phyloP scores from a whole-genome alignment of 352 stramenopile genomes.

The Hyaloperonospora brassicae region DNA sequence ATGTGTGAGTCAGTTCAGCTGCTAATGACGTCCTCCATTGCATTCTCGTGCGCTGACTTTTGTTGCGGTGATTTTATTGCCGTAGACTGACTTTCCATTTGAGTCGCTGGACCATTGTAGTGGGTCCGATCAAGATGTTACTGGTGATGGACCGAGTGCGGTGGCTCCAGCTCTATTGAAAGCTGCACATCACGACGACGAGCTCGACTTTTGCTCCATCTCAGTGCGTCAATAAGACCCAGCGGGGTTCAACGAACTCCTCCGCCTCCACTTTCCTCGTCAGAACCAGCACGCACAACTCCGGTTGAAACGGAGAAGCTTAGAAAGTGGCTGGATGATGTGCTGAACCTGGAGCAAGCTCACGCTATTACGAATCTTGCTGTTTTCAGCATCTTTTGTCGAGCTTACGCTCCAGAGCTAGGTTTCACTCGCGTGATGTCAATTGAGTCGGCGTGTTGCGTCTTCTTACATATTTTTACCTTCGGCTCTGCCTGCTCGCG shows the following conservation, averaged over 20 bases:
- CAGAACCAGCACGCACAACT: conserved; percentile 9
- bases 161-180: not conserved
- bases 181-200: conserved; percentile 12
- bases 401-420: no score
- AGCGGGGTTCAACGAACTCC: conserved; percentile 4
- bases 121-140: conserved; percentile 4
- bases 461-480: no score
- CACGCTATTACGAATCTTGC: no score
- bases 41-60: conserved; percentile 2
- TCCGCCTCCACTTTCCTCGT: not conserved
- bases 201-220: conserved; percentile 39
- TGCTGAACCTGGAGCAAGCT: conserved; percentile 28
- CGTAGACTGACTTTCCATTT: conserved; percentile 37
- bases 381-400: no score
- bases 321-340: conserved; percentile 65
- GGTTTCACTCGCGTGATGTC: no score
- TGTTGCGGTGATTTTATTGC: conserved; percentile 4
- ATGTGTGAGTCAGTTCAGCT: conserved; percentile 11
- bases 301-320: conserved; percentile 29
- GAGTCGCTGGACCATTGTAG: conserved; percentile 21
- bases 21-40: not conserved
- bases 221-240: conserved; percentile 24
- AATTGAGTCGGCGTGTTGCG: no score
- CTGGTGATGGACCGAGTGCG: not conserved
- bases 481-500: no score